Evolutionary conservation across 2,329 filamentous ascomycete species (phyloP), one percentile per base, ranked within the genome.

Genomic region (Didymosphaeria variabile): DNA sequence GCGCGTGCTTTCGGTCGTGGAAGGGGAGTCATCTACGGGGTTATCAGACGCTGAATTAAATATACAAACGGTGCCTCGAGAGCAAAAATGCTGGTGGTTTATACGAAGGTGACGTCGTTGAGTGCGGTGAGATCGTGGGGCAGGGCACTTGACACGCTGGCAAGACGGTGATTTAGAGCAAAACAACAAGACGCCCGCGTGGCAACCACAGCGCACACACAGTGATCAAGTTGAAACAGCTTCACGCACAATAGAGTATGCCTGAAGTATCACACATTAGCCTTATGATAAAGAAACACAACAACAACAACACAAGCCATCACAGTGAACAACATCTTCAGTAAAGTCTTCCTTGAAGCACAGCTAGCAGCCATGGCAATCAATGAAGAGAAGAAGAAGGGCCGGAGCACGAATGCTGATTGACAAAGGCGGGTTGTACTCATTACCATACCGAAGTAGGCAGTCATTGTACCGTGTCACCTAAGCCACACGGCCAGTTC

Each of bases 351-450:
- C 51, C 36, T 54, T 34, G 23, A 54, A 26, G 51, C 51, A 54
- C 23, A 54, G 36, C 51, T 26, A 42, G 32, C 23, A 54, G 51
- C 51, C 23, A 54, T 54, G 51, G 19, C 51, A 32, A 17, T 54
- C 51, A 54, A 54, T 54, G 51, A 51, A 51, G 21, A 54, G 10
- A 50, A 50, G 9, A 36, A 52, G 12, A 32, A 13, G 21, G 13
- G 23, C 9, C 19, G 50, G 49, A 36, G 49, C 49, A n/a, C 49
- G n/a, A 53, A 42, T 36, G 36, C 34, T 42, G 34, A 17, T 26
- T 15, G 10, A 21, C 15, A 9, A 6, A n/a, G n/a, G n/a, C n/a
- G n/a, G n/a, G 21, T 26, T 19, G 21, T 29, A 53, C 50, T 53
- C 34, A 53, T 19, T 31, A 38, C 17, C 32, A 31, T 23, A n/a